Percentiles rank a stretch among this genome's conserved stretches.
Conservation (phyloP, 495 filamentous ascomycete species). For the Paragyromitra xinjiangensis region DNA sequence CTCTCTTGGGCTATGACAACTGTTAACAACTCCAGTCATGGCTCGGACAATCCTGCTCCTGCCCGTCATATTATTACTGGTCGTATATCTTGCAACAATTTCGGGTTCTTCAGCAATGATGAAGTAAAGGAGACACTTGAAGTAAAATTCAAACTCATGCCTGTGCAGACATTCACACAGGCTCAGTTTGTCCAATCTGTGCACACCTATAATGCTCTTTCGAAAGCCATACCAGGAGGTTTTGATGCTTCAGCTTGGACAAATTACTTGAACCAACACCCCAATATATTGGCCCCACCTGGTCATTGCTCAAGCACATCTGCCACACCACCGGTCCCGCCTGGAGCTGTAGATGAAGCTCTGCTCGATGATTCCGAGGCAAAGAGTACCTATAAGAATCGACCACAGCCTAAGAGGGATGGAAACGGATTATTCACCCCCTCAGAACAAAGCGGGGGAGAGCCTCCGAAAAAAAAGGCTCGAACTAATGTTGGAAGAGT, state of each 20-base stretch:
- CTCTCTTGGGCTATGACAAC: conserved; percentile 82
- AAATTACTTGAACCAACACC: conserved; percentile 70
- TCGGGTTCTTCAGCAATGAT: conserved; percentile 79
- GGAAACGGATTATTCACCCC: conserved; percentile 47
- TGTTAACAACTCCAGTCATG: conserved; percentile 52
- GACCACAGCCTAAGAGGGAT: conserved; percentile 43
- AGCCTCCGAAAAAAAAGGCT: conserved; percentile 57
- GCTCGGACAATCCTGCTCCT: conserved; percentile 65
- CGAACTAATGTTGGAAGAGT: conserved; percentile 40
- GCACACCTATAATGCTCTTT: conserved; percentile 63
- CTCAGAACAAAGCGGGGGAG: conserved; percentile 43
- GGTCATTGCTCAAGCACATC: conserved; percentile 44
- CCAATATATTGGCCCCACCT: conserved; percentile 60
- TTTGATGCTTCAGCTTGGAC: conserved; percentile 77
- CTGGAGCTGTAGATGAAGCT: conserved; percentile 26
- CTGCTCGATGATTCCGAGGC: conserved; percentile 16
- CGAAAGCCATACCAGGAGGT: conserved; percentile 67
- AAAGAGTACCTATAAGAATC: conserved; percentile 18
- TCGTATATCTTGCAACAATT: conserved; percentile 82
- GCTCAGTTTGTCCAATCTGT: conserved; percentile 71
- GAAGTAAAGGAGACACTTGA: conserved; percentile 89
- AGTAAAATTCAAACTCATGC: conserved; percentile 87
- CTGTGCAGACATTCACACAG: conserved; percentile 78
- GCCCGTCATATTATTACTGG: conserved; percentile 84
- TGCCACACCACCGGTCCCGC: conserved; percentile 9